Evolutionary conservation across 345 rosid genomes (phyloP).

Genomic region (Hibiscus mutabilis): DNA sequence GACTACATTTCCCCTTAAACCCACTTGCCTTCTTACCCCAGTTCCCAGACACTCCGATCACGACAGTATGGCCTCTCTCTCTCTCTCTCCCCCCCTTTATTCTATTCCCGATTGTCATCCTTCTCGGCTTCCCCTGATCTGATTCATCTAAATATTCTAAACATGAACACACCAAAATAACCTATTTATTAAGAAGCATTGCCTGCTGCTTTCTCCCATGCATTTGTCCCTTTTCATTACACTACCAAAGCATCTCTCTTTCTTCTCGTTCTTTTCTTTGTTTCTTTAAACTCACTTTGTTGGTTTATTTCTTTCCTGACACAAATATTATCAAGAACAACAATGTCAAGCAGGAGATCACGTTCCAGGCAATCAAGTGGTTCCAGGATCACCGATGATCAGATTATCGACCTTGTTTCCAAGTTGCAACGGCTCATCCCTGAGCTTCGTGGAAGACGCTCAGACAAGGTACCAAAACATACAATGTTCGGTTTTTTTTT

Average conservation of each 20-base stretch:
- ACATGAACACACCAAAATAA: not conserved
- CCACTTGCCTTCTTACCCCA: slow-evolving; percentile 32
- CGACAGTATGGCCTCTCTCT: slow-evolving; percentile 28
- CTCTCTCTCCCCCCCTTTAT: not conserved
- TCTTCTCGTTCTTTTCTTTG: not conserved
- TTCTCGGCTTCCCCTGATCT: no score
- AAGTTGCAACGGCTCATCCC: slow-evolving; percentile 85
- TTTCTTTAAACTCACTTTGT: not conserved
- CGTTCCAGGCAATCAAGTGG: slow-evolving; percentile 56
- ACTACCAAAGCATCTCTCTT: not conserved
- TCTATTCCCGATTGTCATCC: not conserved
- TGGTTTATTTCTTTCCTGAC: slow-evolving; percentile 3
- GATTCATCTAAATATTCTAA: no score
- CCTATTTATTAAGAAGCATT: slow-evolving; percentile 29
- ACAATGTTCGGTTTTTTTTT: no score
- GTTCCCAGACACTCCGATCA: slow-evolving; percentile 24
- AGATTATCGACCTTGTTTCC: slow-evolving; percentile 73
- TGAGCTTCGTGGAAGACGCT: slow-evolving; percentile 62
- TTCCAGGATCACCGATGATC: slow-evolving; percentile 72
- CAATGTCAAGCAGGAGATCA: slow-evolving; percentile 90
- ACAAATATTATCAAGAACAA: not conserved
- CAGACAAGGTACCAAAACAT: slow-evolving; percentile 50
- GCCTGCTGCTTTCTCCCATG: slow-evolving; percentile 61
- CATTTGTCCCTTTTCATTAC: slow-evolving; percentile 33
- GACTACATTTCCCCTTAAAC: slow-evolving; percentile 22